Evolutionary conservation across 2,329 filamentous ascomycete species (phyloP).

Genomic region (Cytospora chrysosperma): DNA sequence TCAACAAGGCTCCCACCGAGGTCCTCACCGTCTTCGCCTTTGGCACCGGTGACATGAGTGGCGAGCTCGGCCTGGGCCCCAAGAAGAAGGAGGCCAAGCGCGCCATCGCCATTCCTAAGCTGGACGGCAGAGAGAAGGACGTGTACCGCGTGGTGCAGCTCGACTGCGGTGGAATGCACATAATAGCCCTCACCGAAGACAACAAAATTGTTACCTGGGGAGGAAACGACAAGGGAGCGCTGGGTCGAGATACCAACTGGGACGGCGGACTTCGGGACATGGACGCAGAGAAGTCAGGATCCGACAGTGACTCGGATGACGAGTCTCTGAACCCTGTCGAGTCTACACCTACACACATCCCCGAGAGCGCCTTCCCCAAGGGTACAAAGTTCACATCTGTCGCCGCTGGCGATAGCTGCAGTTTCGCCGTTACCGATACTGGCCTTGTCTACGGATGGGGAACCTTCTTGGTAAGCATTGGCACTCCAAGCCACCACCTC

Average conservation of each 20-base stretch:
- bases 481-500: neutral
- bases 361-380: slow-evolving; percentile 50
- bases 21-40: slow-evolving; percentile 27
- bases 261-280: slow-evolving; percentile 51
- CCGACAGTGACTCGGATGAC: slow-evolving; percentile 55
- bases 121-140: slow-evolving; percentile 22
- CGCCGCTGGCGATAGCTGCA: slow-evolving; percentile 59
- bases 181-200: slow-evolving; percentile 62
- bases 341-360: slow-evolving; percentile 54
- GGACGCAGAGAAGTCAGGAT: slow-evolving; percentile 45
- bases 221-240: slow-evolving; percentile 66
- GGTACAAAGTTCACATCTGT: slow-evolving; percentile 58
- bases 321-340: slow-evolving; percentile 60
- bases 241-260: slow-evolving; percentile 60
- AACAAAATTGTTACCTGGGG: slow-evolving; percentile 69
- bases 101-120: slow-evolving; percentile 25
- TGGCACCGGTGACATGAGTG: slow-evolving; percentile 46
- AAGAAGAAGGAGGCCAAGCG: slow-evolving; percentile 25
- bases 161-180: slow-evolving; percentile 67
- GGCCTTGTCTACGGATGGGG: slow-evolving; percentile 67
- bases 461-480: slow-evolving; percentile 56
- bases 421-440: slow-evolving; percentile 61
- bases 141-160: slow-evolving; percentile 50
- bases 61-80: slow-evolving; percentile 36
- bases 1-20: slow-evolving; percentile 24